phyloP scores from a whole-genome alignment of 805 yeast species.

The Komagataella populi region DNA sequence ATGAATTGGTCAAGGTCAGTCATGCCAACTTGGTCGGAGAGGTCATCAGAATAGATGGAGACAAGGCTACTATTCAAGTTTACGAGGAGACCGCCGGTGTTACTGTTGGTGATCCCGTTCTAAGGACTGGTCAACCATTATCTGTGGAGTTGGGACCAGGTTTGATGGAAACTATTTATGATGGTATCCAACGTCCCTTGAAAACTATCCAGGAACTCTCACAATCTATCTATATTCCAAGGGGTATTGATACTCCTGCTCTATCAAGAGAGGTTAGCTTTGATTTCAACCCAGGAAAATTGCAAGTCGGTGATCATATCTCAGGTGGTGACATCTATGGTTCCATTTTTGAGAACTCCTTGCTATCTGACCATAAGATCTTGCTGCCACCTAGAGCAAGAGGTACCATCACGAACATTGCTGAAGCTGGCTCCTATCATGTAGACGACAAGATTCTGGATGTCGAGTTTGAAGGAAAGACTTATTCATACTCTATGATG shows the following conservation, averaged over 20 bases:
- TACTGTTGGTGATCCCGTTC: constrained; percentile 97
- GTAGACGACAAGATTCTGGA: constrained; percentile 85
- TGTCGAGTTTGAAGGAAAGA: constrained; percentile 88
- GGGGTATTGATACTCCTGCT: constrained; percentile 98
- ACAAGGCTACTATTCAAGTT: constrained; percentile 96
- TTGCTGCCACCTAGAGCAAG: constrained; percentile 96
- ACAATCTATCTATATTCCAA: constrained; percentile 91
- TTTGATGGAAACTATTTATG: constrained; percentile 96
- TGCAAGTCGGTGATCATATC: constrained; percentile 92
- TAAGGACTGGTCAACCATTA: constrained; percentile 97
- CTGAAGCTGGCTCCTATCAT: constrained; percentile 80
- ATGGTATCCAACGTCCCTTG: constrained; percentile 98
- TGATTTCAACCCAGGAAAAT: constrained; percentile 70
- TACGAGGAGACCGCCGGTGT: constrained; percentile 99
- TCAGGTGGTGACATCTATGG: constrained; percentile 98
- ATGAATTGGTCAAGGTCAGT: constrained; percentile 96
- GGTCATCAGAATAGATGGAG: constrained; percentile 92
- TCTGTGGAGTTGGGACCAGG: constrained; percentile 99
- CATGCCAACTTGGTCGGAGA: constrained; percentile 96
- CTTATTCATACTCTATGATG: constrained; percentile 76
- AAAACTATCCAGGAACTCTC: constrained; percentile 81
- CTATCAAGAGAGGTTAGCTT: constrained; percentile 68
- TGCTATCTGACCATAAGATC: constrained; percentile 85
- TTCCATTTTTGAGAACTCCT: constrained; percentile 84
- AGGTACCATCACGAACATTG: constrained; percentile 88